Evolutionary conservation across 148 eudicot species (phyloP).

Genomic region (Nepenthes mirabilis): DNA sequence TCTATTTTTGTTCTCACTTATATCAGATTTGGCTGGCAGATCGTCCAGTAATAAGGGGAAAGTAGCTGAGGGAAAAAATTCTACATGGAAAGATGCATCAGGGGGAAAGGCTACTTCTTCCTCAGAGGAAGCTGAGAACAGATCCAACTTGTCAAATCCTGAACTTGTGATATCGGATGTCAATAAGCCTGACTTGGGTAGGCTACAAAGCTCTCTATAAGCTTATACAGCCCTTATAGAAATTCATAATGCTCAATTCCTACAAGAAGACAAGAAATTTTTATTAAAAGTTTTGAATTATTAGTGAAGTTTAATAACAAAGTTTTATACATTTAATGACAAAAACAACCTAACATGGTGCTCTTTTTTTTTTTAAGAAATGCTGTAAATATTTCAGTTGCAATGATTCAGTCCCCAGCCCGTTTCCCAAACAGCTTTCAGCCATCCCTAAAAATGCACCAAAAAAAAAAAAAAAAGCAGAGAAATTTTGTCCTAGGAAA

Average conservation of each 20-base stretch:
- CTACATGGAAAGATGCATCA: slow-evolving; percentile 23
- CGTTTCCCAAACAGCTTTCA: no score
- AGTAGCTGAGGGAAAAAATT: slow-evolving; percentile 42
- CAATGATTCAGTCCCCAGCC: no score
- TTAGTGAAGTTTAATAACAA: no score
- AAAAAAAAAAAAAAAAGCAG: no score
- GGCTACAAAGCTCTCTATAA: slow-evolving; percentile 5
- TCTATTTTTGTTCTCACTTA: slow-evolving; percentile 4
- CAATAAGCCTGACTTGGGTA: slow-evolving; percentile 44
- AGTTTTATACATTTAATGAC: no score
- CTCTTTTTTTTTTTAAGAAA: no score
- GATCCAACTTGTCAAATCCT: slow-evolving; percentile 25
- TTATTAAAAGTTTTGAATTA: no score
- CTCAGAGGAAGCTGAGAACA: slow-evolving; percentile 24
- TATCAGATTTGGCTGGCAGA: slow-evolving; percentile 23
- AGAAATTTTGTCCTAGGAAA: no score
- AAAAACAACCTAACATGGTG: no score
- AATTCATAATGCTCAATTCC: not conserved
- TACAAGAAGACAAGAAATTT: not conserved
- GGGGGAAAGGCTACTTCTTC: slow-evolving; percentile 20
- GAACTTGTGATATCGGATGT: slow-evolving; percentile 28
- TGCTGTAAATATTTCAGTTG: no score
- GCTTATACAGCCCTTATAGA: not conserved
- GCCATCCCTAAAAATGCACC: no score
- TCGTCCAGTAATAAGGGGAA: slow-evolving; percentile 44